These are phyloP conservation scores for Lophiotrema nucula DNA, from an alignment of 495 filamentous ascomycete genomes.

Conservation along the genomic window DNA sequence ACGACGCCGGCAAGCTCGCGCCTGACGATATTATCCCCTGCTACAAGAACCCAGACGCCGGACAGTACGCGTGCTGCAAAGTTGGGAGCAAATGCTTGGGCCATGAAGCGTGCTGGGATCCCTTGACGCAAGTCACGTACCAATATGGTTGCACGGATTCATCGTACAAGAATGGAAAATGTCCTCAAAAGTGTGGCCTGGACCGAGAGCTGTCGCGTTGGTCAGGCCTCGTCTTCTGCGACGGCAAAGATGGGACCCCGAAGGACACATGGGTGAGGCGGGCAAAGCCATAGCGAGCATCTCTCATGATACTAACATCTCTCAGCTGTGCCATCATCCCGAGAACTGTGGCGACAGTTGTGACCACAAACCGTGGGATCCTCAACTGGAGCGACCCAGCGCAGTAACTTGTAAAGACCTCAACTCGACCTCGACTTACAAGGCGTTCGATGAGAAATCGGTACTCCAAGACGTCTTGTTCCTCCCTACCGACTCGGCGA, in stretches of 20 bases:
- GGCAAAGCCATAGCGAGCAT: too few relatives aligned
- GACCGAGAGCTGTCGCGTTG: slow-evolving; percentile 7
- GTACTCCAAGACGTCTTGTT: neutral
- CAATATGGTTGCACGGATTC: slow-evolving; percentile 25
- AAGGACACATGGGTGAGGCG: slow-evolving; percentile 15
- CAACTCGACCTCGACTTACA: neutral
- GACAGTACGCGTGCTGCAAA: slow-evolving; percentile 17
- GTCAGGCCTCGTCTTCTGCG: slow-evolving; percentile 18
- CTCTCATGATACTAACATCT: too few relatives aligned
- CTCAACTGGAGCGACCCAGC: neutral
- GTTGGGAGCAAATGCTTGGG: slow-evolving; percentile 18
- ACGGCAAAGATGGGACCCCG: slow-evolving; percentile 2
- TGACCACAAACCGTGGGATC: neutral
- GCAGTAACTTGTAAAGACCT: neutral
- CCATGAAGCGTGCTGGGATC: slow-evolving; percentile 22
- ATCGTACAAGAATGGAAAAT: slow-evolving; percentile 8
- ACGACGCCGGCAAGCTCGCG: slow-evolving; percentile 15
- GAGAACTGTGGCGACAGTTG: slow-evolving; percentile 13
- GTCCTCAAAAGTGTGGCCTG: slow-evolving; percentile 23
- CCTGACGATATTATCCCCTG: slow-evolving; percentile 22
- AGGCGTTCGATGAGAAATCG: neutral
- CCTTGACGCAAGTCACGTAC: slow-evolving; percentile 10
- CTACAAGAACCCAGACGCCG: neutral
- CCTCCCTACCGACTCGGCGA: neutral
- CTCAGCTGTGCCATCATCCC: slow-evolving; percentile 20